These are phyloP conservation scores for Aaosphaeria arxii DNA, from an alignment of 2,329 filamentous ascomycete genomes.

Conservation along the genomic window DNA sequence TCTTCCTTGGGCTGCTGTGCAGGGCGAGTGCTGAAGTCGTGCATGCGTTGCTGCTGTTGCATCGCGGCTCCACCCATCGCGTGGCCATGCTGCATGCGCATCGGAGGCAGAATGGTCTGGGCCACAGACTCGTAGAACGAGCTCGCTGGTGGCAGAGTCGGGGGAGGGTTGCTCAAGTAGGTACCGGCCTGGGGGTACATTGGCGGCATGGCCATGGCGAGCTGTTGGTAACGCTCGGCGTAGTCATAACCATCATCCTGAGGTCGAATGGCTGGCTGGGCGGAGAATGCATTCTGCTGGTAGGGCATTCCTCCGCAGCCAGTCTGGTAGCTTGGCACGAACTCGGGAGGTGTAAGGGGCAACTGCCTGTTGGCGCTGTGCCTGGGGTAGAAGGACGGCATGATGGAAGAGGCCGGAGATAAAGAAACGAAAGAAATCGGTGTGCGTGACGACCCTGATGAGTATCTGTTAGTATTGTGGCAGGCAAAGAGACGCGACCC, in stretches of 20 bases:
- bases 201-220: slow-evolving; percentile 37
- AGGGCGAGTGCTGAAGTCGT: slow-evolving; percentile 37
- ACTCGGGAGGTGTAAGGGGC: slow-evolving; percentile 51
- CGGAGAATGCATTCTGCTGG: slow-evolving; percentile 43
- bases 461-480: slow-evolving; percentile 12
- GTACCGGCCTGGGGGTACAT: slow-evolving; percentile 40
- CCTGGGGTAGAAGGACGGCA: slow-evolving; percentile 52
- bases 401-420: slow-evolving; percentile 37
- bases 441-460: slow-evolving; percentile 28
- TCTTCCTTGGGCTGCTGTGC: slow-evolving; percentile 55
- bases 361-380: slow-evolving; percentile 42
- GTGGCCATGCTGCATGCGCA: slow-evolving; percentile 41
- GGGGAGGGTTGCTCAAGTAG: slow-evolving; percentile 35
- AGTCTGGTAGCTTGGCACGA: slow-evolving; percentile 42
- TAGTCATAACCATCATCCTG: slow-evolving; percentile 49
- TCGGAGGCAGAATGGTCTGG: slow-evolving; percentile 46
- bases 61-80: slow-evolving; percentile 33
- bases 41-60: slow-evolving; percentile 36
- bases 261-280: slow-evolving; percentile 38
- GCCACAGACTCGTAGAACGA: slow-evolving; percentile 45
- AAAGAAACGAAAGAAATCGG: slow-evolving; percentile 43
- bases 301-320: slow-evolving; percentile 46
- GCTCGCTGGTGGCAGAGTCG: slow-evolving; percentile 34
- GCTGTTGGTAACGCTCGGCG: slow-evolving; percentile 46
- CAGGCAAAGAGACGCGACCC: slow-evolving; percentile 1